Conservation (phyloP, 2,329 filamentous ascomycete species). For the Aspergillus niger region DNA sequence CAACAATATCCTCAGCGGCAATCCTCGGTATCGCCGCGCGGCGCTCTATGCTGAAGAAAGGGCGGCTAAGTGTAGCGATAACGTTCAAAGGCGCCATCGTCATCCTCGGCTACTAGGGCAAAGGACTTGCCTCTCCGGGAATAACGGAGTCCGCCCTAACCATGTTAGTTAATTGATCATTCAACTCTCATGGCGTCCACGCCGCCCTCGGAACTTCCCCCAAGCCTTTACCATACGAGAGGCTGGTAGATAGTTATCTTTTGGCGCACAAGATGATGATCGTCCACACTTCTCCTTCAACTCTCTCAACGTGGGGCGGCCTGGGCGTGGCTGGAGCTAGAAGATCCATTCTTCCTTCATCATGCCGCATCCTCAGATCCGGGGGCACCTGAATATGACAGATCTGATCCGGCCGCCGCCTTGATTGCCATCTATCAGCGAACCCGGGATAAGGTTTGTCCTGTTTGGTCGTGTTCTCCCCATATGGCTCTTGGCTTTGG, state of each 20-base stretch:
- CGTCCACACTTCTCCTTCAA: not conserved
- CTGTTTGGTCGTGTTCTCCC: not conserved
- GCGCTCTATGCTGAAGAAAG: not conserved
- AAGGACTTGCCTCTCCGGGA: not conserved
- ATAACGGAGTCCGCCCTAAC: conserved; percentile 2
- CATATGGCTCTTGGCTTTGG: not conserved
- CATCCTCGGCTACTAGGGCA: conserved; percentile 2
- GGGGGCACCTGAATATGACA: conserved; percentile 8
- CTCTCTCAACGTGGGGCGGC: conserved; percentile 3
- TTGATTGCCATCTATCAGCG: not conserved
- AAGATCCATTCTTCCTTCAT: conserved; percentile 2
- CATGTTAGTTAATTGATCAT: not conserved
- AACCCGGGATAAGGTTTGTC: not conserved
- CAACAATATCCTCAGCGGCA: too few relatives aligned
- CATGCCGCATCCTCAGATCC: conserved; percentile 8
- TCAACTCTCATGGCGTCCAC: not conserved
- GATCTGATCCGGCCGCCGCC: conserved; percentile 2
- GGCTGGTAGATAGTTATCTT: not conserved
- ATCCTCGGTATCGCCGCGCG: too few relatives aligned
- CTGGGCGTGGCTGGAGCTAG: conserved; percentile 3
- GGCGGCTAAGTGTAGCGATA: conserved; percentile 1
- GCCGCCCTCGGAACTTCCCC: not conserved
- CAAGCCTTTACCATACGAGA: not conserved
- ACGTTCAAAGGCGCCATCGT: conserved; percentile 7
- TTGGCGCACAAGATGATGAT: not conserved